Percentiles rank a stretch among this genome's conserved stretches.
phyloP scores from a whole-genome alignment of 179 eudicot genomes.

The Camellia oleifera region DNA sequence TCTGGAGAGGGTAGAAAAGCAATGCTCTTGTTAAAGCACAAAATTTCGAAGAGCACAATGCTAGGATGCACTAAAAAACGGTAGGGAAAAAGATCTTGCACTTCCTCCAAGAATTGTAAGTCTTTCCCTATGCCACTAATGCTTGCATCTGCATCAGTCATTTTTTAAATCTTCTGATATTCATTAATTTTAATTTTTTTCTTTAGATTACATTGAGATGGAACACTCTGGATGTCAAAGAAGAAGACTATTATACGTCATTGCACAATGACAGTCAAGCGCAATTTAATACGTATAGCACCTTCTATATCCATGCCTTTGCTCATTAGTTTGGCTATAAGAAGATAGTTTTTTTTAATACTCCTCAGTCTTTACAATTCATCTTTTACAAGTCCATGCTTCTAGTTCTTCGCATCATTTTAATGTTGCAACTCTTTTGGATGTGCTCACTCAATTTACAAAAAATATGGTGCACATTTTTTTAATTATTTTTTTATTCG shows the following conservation, averaged over 20 bases:
- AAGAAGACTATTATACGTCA: conserved; percentile 59
- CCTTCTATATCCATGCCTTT: neutral
- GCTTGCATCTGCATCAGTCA: neutral
- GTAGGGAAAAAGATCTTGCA: conserved; percentile 86
- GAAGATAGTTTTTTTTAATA: neutral
- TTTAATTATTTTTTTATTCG: too few relatives aligned
- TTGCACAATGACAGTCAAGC: conserved; percentile 19
- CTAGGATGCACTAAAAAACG: conserved; percentile 85
- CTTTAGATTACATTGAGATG: conserved; percentile 50
- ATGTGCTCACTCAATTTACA: too few relatives aligned
- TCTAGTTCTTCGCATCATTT: neutral
- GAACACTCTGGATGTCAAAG: conserved; percentile 53
- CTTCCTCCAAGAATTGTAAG: conserved; percentile 93
- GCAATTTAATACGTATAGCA: conserved; percentile 18
- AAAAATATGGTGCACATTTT: neutral
- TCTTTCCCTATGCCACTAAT: conserved; percentile 9
- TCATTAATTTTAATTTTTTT: neutral
- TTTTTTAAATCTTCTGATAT: neutral
- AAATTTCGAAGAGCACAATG: conserved; percentile 60
- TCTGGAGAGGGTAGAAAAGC: conserved; percentile 48
- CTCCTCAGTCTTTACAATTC: neutral
- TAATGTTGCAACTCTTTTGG: neutral
- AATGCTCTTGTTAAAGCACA: conserved; percentile 76
- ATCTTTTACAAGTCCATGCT: neutral
- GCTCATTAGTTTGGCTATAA: neutral